Conservation (phyloP, 768 basidiomycete species). For the Dictyophora rubrovolvata region DNA sequence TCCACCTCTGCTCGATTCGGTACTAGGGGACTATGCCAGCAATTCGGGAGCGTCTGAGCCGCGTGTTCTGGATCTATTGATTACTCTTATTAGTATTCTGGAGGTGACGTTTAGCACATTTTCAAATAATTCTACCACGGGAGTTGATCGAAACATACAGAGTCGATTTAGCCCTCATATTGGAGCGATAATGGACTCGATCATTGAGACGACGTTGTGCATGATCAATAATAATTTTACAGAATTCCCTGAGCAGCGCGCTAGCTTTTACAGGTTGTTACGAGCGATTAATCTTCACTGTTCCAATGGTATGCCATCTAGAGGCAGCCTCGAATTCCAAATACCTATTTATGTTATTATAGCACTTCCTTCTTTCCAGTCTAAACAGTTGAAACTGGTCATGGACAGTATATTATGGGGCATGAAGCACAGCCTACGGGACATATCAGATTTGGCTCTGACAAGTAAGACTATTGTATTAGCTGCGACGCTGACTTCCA, state of each 20-base stretch:
- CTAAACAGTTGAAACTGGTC: conserved; percentile 89
- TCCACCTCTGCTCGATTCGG: conserved; percentile 90
- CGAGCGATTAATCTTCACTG: conserved; percentile 87
- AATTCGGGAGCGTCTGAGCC: conserved; percentile 93
- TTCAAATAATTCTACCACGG: conserved; percentile 11
- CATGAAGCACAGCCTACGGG: conserved; percentile 99
- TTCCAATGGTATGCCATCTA: conserved; percentile 71
- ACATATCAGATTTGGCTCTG: conserved; percentile 87
- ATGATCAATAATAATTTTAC: conserved; percentile 99
- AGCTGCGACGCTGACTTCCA: conserved; percentile 1
- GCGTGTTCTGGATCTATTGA: conserved; percentile 95
- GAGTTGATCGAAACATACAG: conserved; percentile 28
- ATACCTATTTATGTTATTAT: not conserved
- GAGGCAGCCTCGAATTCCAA: not conserved
- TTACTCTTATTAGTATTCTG: conserved; percentile 80
- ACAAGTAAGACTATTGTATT: conserved; percentile 42
- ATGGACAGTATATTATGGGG: conserved; percentile 99
- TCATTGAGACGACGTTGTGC: conserved; percentile 91
- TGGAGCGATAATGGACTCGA: conserved; percentile 88
- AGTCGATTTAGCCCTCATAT: conserved; percentile 85
- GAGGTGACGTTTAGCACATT: conserved; percentile 35
- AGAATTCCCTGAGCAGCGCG: conserved; percentile 97
- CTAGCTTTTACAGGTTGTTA: conserved; percentile 92
- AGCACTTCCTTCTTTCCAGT: conserved; percentile 83
- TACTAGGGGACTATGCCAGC: conserved; percentile 92